Base-by-base conservation (phyloP, 108 stramenopile genomes). In the Skeletonema marinoi region DNA sequence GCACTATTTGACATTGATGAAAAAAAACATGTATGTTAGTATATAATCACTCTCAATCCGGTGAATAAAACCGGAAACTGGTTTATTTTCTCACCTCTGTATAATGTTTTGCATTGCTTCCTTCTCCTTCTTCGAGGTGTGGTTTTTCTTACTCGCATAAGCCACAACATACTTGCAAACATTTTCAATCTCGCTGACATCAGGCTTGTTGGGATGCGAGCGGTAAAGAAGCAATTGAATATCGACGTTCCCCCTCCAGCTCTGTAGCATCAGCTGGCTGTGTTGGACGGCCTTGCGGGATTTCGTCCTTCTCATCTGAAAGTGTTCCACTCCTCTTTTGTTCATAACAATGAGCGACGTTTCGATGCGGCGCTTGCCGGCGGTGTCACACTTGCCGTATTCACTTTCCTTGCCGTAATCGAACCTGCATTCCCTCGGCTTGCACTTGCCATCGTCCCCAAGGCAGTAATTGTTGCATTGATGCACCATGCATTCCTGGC, bases 161-260 rank as follows among this genome's bases (percentile, higher is more conserved):
- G 70, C 70, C 6, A 70, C 70, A 3, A 70, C 58, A 21, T 70
- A 70, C 38, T 16, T 7, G 21, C 30, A 32, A 3, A 69, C 68
- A 6, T 51, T 32, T 2, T 69, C 68, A 29, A 69, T 69, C 44
- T 69, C 68, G 1, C 9, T 19, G 2, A 69, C 3, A 25, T 69
- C 50, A 9, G 68, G 68, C 5, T 13, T 48, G 13, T 14, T 29
- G 25, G 68, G 68, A 35, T 69, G 14, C 0, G 48, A 29, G 11
- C 19, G 14, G 48, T 69, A 69, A 2, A 69, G 3, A 0, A 69
- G 3, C 6, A 69, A 19, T 29, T 69, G 42, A 4, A 69, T 9
- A 33, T 69, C 68, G 16, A 41, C 9, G 13, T 69, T 69, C 2
- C 19, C 68, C 50, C 68, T 17, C 68, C 68, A 69, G 9, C 10